A percentile compares a stretch with the other conserved stretches of the same genome.
Evolutionary conservation across 192 early-diverging fungal species (phyloP).

Genomic region (Entophlyctis luteolus): DNA sequence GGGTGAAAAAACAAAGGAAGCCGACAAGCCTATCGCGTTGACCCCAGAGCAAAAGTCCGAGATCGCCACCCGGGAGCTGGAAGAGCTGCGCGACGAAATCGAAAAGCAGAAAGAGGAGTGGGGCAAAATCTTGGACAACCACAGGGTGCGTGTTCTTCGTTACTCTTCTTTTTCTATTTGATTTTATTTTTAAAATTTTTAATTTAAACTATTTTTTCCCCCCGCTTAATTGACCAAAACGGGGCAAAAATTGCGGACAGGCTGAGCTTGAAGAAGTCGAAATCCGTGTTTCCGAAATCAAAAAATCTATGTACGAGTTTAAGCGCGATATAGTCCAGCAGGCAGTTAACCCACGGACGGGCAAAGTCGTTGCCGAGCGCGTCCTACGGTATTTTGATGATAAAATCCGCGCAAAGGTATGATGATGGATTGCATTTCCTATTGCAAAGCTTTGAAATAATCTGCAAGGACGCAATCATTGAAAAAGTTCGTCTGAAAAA

Average conservation of each 20-base stretch:
- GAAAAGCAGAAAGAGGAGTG: slow-evolving; percentile 59
- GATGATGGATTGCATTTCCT: neutral
- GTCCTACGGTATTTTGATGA: slow-evolving; percentile 59
- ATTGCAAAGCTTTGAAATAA: neutral
- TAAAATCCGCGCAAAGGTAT: slow-evolving; percentile 51
- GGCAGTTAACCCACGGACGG: slow-evolving; percentile 48
- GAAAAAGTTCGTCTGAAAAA: slow-evolving; percentile 62
- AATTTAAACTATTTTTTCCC: neutral
- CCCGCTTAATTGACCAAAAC: no score
- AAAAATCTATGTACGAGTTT: slow-evolving; percentile 60
- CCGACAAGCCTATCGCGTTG: slow-evolving; percentile 42
- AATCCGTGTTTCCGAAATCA: slow-evolving; percentile 49
- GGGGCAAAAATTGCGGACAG: no score
- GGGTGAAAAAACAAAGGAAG: slow-evolving; percentile 45
- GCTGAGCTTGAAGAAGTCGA: slow-evolving; percentile 63
- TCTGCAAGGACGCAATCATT: slow-evolving; percentile 49
- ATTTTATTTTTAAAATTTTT: neutral
- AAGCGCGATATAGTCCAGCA: slow-evolving; percentile 51
- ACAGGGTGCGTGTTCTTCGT: slow-evolving; percentile 31
- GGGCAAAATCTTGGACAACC: slow-evolving; percentile 55
- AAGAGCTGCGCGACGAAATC: slow-evolving; percentile 61
- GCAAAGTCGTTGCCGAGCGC: slow-evolving; percentile 55
- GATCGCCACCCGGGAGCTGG: slow-evolving; percentile 58
- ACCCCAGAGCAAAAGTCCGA: slow-evolving; percentile 59
- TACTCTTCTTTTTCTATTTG: neutral